Conservation (phyloP, 2,329 filamentous ascomycete genomes). For the Cercospora janseana region DNA sequence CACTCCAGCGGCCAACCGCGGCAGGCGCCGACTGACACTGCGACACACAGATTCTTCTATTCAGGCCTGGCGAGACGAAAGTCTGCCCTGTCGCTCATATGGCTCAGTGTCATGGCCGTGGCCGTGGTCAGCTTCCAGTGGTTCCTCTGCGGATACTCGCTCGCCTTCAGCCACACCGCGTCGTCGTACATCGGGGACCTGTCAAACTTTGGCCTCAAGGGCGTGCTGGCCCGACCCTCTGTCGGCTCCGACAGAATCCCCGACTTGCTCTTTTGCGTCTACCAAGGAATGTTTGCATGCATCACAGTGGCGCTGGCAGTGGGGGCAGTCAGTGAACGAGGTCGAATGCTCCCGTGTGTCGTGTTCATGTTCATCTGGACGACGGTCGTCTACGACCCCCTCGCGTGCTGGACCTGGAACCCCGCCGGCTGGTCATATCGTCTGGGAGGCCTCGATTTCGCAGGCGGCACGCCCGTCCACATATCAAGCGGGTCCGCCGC, state of each 20-base stretch:
- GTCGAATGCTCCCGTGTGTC: slow-evolving; percentile 82
- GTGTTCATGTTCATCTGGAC: slow-evolving; percentile 94
- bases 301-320: slow-evolving; percentile 84
- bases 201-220: slow-evolving; percentile 73
- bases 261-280: slow-evolving; percentile 80
- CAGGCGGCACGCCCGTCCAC: slow-evolving; percentile 86
- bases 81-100: slow-evolving; percentile 81
- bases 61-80: slow-evolving; percentile 85
- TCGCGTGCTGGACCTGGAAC: slow-evolving; percentile 97
- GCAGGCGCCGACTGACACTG: neutral
- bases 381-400: slow-evolving; percentile 85
- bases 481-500: slow-evolving; percentile 83
- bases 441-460: slow-evolving; percentile 82
- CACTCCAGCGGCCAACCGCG: no score
- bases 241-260: slow-evolving; percentile 72
- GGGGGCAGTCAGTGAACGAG: slow-evolving; percentile 81
- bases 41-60: slow-evolving; percentile 72
- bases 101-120: slow-evolving; percentile 77
- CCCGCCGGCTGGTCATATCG: slow-evolving; percentile 73
- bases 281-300: slow-evolving; percentile 83
- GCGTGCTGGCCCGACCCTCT: slow-evolving; percentile 72
- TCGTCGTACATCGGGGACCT: slow-evolving; percentile 75
- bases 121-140: slow-evolving; percentile 83
- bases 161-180: slow-evolving; percentile 76
- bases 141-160: slow-evolving; percentile 92